phyloP scores from a whole-genome alignment of 73 alveolate genomes.

The Symbiodinium natans region DNA sequence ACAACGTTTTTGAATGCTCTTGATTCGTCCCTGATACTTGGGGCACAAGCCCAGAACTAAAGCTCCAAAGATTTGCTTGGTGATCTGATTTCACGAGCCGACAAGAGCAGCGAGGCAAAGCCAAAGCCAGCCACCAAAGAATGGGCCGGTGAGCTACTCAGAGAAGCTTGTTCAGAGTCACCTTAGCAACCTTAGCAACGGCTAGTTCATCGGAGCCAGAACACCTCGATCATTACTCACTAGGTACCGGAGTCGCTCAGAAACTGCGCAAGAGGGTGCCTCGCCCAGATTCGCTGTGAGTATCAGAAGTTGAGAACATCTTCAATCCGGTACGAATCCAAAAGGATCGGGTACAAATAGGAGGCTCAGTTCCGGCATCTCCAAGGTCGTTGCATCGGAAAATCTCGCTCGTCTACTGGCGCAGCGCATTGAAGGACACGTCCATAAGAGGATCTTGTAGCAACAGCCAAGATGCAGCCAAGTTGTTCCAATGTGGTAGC shows the following conservation, averaged over 20 bases:
- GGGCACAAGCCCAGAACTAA: too few relatives aligned
- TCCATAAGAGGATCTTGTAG: too few relatives aligned
- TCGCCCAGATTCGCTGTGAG: not conserved
- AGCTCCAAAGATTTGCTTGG: not conserved
- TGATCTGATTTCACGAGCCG: too few relatives aligned
- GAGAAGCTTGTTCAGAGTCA: too few relatives aligned
- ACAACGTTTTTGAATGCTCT: too few relatives aligned
- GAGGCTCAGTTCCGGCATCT: not conserved
- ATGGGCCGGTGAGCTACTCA: slow-evolving; percentile 26
- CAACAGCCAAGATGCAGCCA: too few relatives aligned
- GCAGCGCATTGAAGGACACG: slow-evolving; percentile 17
- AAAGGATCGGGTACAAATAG: too few relatives aligned
- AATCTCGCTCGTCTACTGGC: not conserved
- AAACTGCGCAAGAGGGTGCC: slow-evolving; percentile 42
- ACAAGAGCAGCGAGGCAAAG: slow-evolving; percentile 30
- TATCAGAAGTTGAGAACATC: not conserved
- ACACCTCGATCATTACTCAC: too few relatives aligned
- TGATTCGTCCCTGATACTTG: not conserved
- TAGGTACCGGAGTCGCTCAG: slow-evolving; percentile 62
- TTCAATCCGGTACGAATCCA: not conserved
- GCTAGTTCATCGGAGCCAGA: too few relatives aligned
- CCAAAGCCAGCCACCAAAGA: slow-evolving; percentile 45
- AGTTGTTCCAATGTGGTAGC: too few relatives aligned
- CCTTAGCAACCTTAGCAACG: too few relatives aligned
- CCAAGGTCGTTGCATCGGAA: not conserved